Evolutionary conservation across 345 rosid genomes (phyloP).

Genomic region (Acer campestre): DNA sequence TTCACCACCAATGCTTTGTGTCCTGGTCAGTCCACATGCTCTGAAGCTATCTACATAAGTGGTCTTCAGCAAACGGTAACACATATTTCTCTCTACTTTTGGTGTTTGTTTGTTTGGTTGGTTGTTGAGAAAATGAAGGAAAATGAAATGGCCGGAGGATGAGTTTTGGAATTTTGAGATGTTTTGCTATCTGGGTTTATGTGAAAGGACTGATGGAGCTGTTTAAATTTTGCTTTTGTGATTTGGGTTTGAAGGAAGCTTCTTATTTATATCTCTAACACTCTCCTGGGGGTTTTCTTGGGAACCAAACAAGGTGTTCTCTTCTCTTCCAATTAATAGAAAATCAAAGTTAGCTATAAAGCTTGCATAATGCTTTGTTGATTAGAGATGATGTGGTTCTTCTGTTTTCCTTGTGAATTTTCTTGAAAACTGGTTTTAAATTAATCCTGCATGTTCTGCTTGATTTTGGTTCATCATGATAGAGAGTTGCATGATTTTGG

Average conservation of each 20-base stretch:
- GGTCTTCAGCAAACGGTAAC: constrained; percentile 61
- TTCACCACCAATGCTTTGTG: constrained; percentile 51
- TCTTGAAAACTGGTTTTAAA: too few relatives aligned
- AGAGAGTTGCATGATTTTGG: constrained; percentile 2
- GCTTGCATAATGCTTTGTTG: not conserved
- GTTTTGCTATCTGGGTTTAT: too few relatives aligned
- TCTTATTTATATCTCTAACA: not conserved
- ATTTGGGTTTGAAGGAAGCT: not conserved
- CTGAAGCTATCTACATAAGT: constrained; percentile 49
- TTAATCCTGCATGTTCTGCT: constrained; percentile 1
- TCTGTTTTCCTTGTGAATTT: too few relatives aligned
- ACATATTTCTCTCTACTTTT: too few relatives aligned
- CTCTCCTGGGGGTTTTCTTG: constrained; percentile 4
- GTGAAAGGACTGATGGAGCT: too few relatives aligned
- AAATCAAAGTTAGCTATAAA: not conserved
- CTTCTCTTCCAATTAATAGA: not conserved
- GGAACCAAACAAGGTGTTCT: not conserved
- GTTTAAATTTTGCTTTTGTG: too few relatives aligned
- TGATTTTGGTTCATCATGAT: not conserved
- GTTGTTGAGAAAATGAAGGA: too few relatives aligned
- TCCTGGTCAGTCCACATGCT: constrained; percentile 48
- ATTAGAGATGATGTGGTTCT: not conserved
- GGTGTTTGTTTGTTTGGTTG: too few relatives aligned
- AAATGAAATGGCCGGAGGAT: too few relatives aligned
- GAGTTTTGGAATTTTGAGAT: too few relatives aligned